Evolutionary conservation across 2,329 filamentous ascomycete genomes (phyloP), one percentile per base, ranked within the genome.

Genomic region (Dactylellina sp.): DNA sequence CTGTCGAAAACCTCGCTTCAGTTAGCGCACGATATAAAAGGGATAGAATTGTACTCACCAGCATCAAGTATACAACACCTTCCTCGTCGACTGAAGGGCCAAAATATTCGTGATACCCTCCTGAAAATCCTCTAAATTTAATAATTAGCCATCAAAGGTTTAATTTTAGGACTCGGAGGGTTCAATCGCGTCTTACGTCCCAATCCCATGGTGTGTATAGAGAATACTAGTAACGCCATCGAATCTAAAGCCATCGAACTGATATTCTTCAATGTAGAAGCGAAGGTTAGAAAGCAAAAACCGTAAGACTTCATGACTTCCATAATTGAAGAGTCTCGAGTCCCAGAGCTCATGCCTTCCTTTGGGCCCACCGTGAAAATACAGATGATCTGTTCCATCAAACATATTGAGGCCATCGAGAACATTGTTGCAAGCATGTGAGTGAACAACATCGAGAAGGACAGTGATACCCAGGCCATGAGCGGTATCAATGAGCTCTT

Each of bases 221-320:
- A 99, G 89, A 93, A 99, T 99, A 83, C 93, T 97, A 0, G 95
- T 99, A 59, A 99, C 95, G 76, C 95, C 95, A 78, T 99, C 95
- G 79, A 99, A 99, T 44, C 95, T 88, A 86, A 98, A 99, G 22
- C 95, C 95, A 80, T 99, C 95, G 80, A 99, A 98, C 42, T 88
- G 84, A 79, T 97, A 99, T 82, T 97, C 93, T 65, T 98, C 94
- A 93, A 99, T 98, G 93, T 95, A 99, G 84, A 97, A 99, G 22
- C 94, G 88, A 68, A 99, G 83, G 80, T 99, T 99, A 81, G 93
- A 97, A 24, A 99, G 85, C 49, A 99, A 84, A 83, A 99, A 99
- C n/a, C 95, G 88, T 80, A 98, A 82, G 20, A 99, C 95, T 81
- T 99, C 95, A 79, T 98, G 93, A 79, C 88, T 88, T 28, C 93